phyloP scores from a whole-genome alignment of 2,329 filamentous ascomycete species.

The Fusarium sublunatum region DNA sequence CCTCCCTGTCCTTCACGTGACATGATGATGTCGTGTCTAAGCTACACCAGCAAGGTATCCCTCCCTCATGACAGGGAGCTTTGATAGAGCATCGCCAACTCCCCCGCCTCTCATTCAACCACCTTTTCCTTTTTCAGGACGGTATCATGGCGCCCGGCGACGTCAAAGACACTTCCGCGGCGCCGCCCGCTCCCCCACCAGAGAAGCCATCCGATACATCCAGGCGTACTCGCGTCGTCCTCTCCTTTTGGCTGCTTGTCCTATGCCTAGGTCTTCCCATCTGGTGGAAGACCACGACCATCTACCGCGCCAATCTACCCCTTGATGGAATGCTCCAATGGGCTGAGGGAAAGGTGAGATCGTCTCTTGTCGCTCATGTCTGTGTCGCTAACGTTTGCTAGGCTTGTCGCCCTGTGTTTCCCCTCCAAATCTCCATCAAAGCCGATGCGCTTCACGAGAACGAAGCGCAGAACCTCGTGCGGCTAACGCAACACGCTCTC shows the following conservation, averaged over 20 bases:
- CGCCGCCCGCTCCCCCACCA: conserved; percentile 63
- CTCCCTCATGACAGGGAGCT: conserved; percentile 27
- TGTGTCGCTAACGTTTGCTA: conserved; percentile 52
- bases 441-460: conserved; percentile 71
- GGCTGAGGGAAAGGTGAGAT: conserved; percentile 84
- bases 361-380: fast-evolving
- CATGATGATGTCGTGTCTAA: conserved; percentile 46
- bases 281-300: conserved; percentile 96
- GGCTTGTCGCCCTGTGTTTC: conserved; percentile 90
- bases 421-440: conserved; percentile 82
- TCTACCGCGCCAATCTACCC: conserved; percentile 87
- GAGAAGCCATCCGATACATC: conserved; percentile 77
- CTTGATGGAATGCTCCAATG: conserved; percentile 88
- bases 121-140: conserved; percentile 7
- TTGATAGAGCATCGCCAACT: conserved; percentile 24
- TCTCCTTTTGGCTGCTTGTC: conserved; percentile 92
- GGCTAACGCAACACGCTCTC: conserved; percentile 84
- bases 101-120: conserved; percentile 18
- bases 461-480: conserved; percentile 79
- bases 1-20: conserved; percentile 43
- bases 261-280: conserved; percentile 86
- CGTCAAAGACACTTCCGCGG: conserved; percentile 33
- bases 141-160: conserved; percentile 42
- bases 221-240: conserved; percentile 78
- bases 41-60: conserved; percentile 26